Evolutionary conservation across 2,329 filamentous ascomycete genomes (phyloP).

Genomic region (Epichloe typhina): DNA sequence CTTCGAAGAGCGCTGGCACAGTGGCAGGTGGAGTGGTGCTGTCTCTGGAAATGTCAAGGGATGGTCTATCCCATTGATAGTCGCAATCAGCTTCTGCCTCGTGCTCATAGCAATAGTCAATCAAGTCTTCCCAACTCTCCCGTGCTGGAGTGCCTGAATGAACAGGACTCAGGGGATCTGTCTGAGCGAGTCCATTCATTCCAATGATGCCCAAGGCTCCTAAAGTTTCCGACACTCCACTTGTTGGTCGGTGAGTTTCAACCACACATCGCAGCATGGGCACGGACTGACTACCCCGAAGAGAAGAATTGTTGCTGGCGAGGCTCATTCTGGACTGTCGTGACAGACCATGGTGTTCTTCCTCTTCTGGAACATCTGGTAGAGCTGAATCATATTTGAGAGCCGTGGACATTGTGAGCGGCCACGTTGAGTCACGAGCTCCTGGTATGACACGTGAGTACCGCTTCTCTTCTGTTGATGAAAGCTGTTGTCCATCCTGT

Average conservation of each 20-base stretch:
- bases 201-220: slow-evolving; percentile 29
- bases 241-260: slow-evolving; percentile 27
- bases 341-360: slow-evolving; percentile 32
- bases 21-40: slow-evolving; percentile 11
- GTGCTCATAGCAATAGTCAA: slow-evolving; percentile 59
- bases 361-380: slow-evolving; percentile 50
- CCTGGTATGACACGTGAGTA: slow-evolving; percentile 29
- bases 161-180: slow-evolving; percentile 15
- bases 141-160: slow-evolving; percentile 9
- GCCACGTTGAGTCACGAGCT: slow-evolving; percentile 31
- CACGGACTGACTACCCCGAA: slow-evolving; percentile 42
- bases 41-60: slow-evolving; percentile 28
- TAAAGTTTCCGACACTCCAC: slow-evolving; percentile 39
- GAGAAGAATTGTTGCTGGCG: slow-evolving; percentile 35
- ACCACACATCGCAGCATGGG: slow-evolving; percentile 37
- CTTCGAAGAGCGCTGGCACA: slow-evolving; percentile 13
- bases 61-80: slow-evolving; percentile 50
- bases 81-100: slow-evolving; percentile 54
- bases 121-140: slow-evolving; percentile 54
- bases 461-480: slow-evolving; percentile 8
- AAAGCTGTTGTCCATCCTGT: neutral
- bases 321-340: slow-evolving; percentile 31
- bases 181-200: slow-evolving; percentile 2
- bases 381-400: slow-evolving; percentile 30
- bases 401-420: slow-evolving; percentile 14